These are phyloP conservation scores for Puccinia coronata DNA, from an alignment of 1,284 basidiomycete genomes.

Conservation along the genomic window DNA sequence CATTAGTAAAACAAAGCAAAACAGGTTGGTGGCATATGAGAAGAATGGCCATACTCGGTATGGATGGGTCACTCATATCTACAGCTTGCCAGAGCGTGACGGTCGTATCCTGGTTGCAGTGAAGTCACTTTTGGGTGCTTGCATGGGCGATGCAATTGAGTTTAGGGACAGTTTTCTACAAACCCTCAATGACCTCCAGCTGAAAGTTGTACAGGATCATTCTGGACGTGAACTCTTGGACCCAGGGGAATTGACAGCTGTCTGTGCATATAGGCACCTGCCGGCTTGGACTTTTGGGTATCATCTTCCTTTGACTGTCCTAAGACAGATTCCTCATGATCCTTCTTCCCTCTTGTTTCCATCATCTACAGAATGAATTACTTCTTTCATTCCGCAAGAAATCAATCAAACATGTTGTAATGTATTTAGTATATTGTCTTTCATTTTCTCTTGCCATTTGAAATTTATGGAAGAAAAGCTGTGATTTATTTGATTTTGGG, in stretches of 20 bases:
- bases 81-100: background rate
- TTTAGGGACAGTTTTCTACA: background rate
- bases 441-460: too few relatives aligned
- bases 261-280: slow-evolving; percentile 1
- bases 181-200: background rate
- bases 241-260: background rate
- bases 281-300: background rate
- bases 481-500: too few relatives aligned
- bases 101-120: background rate
- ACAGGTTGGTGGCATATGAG: background rate
- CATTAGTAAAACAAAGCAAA: slow-evolving; percentile 7
- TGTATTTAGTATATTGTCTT: too few relatives aligned
- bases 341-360: background rate
- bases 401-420: too few relatives aligned
- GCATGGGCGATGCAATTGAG: background rate
- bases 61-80: background rate
- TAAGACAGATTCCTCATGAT: background rate
- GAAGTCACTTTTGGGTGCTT: background rate
- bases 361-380: background rate
- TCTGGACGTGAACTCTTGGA: background rate
- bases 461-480: too few relatives aligned
- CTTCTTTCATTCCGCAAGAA: too few relatives aligned
- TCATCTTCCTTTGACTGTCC: background rate
- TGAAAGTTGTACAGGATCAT: background rate
- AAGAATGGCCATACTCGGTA: background rate